phyloP scores from a whole-genome alignment of 1,284 basidiomycete genomes.

The Cerrena zonata region DNA sequence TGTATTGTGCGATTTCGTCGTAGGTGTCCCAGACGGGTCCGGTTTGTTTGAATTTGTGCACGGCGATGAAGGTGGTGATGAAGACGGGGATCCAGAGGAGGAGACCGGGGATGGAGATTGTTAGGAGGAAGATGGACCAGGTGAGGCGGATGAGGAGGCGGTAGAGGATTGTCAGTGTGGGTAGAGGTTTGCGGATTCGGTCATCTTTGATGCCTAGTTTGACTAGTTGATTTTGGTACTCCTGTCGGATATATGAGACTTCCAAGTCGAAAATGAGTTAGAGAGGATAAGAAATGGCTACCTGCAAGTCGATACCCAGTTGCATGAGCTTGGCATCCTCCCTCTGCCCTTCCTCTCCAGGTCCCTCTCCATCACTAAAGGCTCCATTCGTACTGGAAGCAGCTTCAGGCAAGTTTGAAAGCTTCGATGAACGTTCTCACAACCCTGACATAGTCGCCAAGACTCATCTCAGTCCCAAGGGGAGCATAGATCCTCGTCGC shows the following conservation, averaged over 20 bases:
- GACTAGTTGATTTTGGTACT: slow-evolving; percentile 66
- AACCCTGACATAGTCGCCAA: slow-evolving; percentile 78
- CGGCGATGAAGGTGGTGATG: slow-evolving; percentile 56
- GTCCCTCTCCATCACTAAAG: slow-evolving; percentile 21
- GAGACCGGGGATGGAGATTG: slow-evolving; percentile 75
- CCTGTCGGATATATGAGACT: slow-evolving; percentile 32
- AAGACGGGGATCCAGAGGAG: slow-evolving; percentile 76
- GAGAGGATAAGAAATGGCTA: too few species aligned
- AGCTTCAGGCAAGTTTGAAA: slow-evolving; percentile 47
- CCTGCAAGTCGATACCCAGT: slow-evolving; percentile 59
- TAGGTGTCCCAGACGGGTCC: slow-evolving; percentile 77
- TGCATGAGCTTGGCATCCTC: slow-evolving; percentile 30
- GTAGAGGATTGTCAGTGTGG: slow-evolving; percentile 48
- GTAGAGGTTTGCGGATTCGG: slow-evolving; percentile 63
- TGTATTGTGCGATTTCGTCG: slow-evolving; percentile 85
- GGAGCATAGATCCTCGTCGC: slow-evolving; percentile 78
- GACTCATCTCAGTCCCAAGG: slow-evolving; percentile 71
- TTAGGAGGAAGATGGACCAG: slow-evolving; percentile 62
- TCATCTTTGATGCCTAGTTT: slow-evolving; percentile 73
- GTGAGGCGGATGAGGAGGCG: slow-evolving; percentile 60
- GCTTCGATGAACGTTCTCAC: slow-evolving; percentile 67
- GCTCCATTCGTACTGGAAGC: slow-evolving; percentile 14
- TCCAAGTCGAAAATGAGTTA: not conserved
- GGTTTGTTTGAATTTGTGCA: slow-evolving; percentile 66
- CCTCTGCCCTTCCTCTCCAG: slow-evolving; percentile 12